These are phyloP conservation scores for Rhizopus stolonifer DNA, from an alignment of 371 early-diverging fungal genomes.

Conservation along the genomic window DNA sequence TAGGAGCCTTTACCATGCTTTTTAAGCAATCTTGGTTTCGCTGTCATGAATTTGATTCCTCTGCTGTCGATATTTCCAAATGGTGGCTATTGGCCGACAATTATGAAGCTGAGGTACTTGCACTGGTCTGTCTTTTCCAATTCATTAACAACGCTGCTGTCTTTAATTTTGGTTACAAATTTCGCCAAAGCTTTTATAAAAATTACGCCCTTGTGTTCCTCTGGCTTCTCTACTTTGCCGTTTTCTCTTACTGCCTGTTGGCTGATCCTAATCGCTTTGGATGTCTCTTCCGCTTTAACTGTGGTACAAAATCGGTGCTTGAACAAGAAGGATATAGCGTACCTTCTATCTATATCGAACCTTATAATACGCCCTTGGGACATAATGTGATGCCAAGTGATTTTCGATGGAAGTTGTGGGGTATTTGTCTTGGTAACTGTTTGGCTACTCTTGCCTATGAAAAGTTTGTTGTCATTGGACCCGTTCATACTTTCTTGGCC, in stretches of 20 bases:
- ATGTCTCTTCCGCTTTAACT: constrained; percentile 72
- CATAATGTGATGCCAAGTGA: constrained; percentile 67
- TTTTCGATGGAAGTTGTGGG: constrained; percentile 63
- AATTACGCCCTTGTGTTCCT: constrained; percentile 59
- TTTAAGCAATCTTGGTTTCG: constrained; percentile 66
- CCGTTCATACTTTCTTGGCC: constrained; percentile 36
- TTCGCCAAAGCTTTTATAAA: constrained; percentile 58
- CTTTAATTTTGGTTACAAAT: constrained; percentile 67
- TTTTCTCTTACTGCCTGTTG: constrained; percentile 57
- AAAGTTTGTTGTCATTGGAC: constrained; percentile 32
- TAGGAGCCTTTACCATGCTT: constrained; percentile 51
- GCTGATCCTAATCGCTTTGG: constrained; percentile 72
- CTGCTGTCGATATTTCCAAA: constrained; percentile 58
- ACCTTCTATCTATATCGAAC: constrained; percentile 44
- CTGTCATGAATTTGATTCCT: constrained; percentile 70
- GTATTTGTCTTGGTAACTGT: constrained; percentile 36
- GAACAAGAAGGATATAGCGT: constrained; percentile 41
- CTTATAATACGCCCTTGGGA: constrained; percentile 60
- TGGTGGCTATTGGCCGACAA: constrained; percentile 84
- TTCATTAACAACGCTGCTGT: constrained; percentile 64
- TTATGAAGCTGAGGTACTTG: constrained; percentile 61
- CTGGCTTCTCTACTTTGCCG: constrained; percentile 51
- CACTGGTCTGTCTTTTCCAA: constrained; percentile 61
- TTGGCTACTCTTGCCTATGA: constrained; percentile 27
- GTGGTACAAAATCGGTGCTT: constrained; percentile 56